Conservation (phyloP, 2,329 filamentous ascomycete genomes). For the Aspergillus clavatus region DNA sequence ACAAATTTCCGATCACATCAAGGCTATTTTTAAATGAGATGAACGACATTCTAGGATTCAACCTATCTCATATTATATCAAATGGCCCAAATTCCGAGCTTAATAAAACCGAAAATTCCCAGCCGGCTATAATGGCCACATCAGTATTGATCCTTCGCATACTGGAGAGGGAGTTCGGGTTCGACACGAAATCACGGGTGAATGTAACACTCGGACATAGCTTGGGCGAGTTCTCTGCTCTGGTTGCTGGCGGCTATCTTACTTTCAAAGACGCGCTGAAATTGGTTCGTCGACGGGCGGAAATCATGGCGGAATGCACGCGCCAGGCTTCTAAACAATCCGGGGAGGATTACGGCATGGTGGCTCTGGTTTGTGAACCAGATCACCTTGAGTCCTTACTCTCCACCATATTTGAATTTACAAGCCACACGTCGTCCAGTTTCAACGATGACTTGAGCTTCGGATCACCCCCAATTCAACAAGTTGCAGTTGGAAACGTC, state of each 20-base stretch:
- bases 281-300: conserved; percentile 71
- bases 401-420: conserved; percentile 70
- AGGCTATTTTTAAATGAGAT: conserved; percentile 78
- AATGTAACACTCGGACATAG: conserved; percentile 87
- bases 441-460: conserved; percentile 63
- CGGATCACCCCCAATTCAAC: conserved; percentile 70
- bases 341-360: conserved; percentile 87
- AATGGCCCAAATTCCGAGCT: conserved; percentile 72
- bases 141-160: conserved; percentile 85
- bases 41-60: conserved; percentile 68
- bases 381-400: conserved; percentile 67
- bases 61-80: conserved; percentile 72
- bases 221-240: conserved; percentile 84
- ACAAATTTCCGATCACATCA: conserved; percentile 75
- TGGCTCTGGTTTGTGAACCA: conserved; percentile 83
- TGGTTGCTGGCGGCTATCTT: conserved; percentile 79
- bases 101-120: conserved; percentile 79
- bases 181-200: conserved; percentile 63
- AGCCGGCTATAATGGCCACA: conserved; percentile 94
- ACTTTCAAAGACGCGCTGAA: conserved; percentile 70
- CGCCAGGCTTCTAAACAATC: conserved; percentile 58
- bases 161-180: conserved; percentile 78
- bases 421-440: conserved; percentile 63
- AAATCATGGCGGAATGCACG: conserved; percentile 77
- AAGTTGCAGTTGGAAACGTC: conserved; percentile 87